Evolutionary conservation across 306 rosid genomes (phyloP).

Genomic region (Ceratonia siliqua): DNA sequence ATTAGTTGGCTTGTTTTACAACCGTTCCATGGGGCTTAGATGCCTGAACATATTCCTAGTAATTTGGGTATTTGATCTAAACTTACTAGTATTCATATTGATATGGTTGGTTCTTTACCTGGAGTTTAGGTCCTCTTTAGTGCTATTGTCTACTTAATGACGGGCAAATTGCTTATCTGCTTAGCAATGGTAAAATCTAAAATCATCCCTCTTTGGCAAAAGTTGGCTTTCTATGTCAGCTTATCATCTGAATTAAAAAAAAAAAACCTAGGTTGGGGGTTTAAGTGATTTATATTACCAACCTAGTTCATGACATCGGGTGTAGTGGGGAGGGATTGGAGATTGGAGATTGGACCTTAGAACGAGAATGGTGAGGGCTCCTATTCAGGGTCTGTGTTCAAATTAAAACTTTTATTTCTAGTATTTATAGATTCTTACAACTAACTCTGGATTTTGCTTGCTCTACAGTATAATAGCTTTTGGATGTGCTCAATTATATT

Average conservation of each 20-base stretch:
- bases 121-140: background rate
- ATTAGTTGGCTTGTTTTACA: background rate
- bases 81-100: background rate
- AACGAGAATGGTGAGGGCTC: background rate
- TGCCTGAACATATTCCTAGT: no score
- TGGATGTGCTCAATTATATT: background rate
- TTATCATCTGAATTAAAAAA: background rate
- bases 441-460: background rate
- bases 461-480: background rate
- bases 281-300: slow-evolving; percentile 19
- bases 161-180: background rate
- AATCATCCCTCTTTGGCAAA: background rate
- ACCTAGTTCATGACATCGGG: background rate
- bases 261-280: slow-evolving; percentile 8
- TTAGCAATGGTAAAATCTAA: background rate
- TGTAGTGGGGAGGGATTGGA: background rate
- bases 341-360: background rate
- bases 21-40: no score
- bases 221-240: slow-evolving; percentile 1
- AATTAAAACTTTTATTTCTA: background rate
- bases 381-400: slow-evolving; percentile 1
- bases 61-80: no score
- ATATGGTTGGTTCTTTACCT: background rate
- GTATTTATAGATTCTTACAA: slow-evolving; percentile 1
- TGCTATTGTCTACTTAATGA: background rate